Base-by-base conservation (phyloP, 2,329 filamentous ascomycete genomes). In the Trichoderma koningii region DNA sequence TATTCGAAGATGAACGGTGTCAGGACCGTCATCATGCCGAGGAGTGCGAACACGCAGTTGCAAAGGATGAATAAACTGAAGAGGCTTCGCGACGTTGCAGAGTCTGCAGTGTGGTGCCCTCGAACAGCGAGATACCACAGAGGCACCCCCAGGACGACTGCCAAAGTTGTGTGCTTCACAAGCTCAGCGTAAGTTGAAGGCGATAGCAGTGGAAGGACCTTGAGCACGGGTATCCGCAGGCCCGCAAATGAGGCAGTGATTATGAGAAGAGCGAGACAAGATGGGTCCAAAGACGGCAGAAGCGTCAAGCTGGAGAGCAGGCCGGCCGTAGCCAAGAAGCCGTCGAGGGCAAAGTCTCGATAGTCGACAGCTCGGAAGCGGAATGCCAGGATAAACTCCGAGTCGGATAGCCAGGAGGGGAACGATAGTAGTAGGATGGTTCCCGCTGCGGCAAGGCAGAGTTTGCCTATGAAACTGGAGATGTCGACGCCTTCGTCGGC, bases 261-360 rank as follows among this genome's bases (percentile, higher is more conserved):
- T 5, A 72, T 56, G 3, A 74, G 42, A 15, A 77, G 63, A 5
- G 72, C 70, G 26, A 78, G 56, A 1, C 71, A 67, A 7, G 71
- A 69, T 4, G 73, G 66, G 15, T 73, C 71, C 9, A 77, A 66
- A 21, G 65, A 66, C 2, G 68, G 68, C 4, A 77, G 66, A 28
- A 76, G 63, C 50, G 71, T 69, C 9, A 75, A 65, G 2, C 68
- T 68, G 6, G 70, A 73, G 15, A 74, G n/a, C 2, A 77, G 52
- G 7, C 57, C 69, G 7, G 66, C 19, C 5, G 70, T 66, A 5
- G 71, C 71, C 3, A 70, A 56, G 2, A 69, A 55, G 34, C 74
- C 73, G 52, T 78, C 75, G 15, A 73, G 9, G 15, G 73, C 26
- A 6, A 78, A 67, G 28, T 77, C 75, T 7, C 72, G 66, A 1